Conservation (phyloP, 2,329 filamentous ascomycete genomes). For the Talaromyces sp. region DNA sequence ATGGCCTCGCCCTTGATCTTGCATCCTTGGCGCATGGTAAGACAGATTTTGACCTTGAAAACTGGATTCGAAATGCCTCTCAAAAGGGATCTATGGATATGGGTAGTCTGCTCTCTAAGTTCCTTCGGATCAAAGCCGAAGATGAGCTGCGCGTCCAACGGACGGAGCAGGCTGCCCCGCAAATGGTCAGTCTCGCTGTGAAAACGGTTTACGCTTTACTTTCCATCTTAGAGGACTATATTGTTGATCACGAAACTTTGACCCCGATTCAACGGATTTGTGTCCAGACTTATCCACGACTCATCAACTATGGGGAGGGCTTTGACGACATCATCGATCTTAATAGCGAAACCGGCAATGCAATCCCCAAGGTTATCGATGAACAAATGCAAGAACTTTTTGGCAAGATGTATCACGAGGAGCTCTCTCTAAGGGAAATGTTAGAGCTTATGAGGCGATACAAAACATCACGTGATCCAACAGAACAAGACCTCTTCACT, state of each 20-base stretch:
- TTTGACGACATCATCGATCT: slow-evolving; percentile 86
- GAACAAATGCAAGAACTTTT: slow-evolving; percentile 95
- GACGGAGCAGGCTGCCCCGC: slow-evolving; percentile 57
- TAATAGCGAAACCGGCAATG: slow-evolving; percentile 77
- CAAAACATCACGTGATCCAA: slow-evolving; percentile 76
- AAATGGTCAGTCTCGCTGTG: slow-evolving; percentile 71
- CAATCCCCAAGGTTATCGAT: slow-evolving; percentile 71
- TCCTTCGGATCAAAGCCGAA: slow-evolving; percentile 76
- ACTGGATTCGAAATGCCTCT: slow-evolving; percentile 71
- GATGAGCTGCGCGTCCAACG: slow-evolving; percentile 73
- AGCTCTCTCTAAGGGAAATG: slow-evolving; percentile 79
- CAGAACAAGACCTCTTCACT: slow-evolving; percentile 90
- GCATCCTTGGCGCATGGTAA: slow-evolving; percentile 79
- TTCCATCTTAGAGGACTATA: slow-evolving; percentile 68
- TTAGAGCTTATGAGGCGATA: slow-evolving; percentile 79
- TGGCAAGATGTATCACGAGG: slow-evolving; percentile 94
- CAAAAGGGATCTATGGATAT: slow-evolving; percentile 61
- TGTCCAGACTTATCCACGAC: slow-evolving; percentile 83
- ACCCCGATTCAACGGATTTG: slow-evolving; percentile 79
- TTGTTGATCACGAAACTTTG: slow-evolving; percentile 59
- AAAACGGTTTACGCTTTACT: slow-evolving; percentile 79
- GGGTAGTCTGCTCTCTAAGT: slow-evolving; percentile 67
- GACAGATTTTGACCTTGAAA: slow-evolving; percentile 69
- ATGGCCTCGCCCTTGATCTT: slow-evolving; percentile 81
- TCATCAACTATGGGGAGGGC: slow-evolving; percentile 95